Evolutionary conservation across 805 yeast species (phyloP).

Genomic region (Cyberlindnera suaveolens): DNA sequence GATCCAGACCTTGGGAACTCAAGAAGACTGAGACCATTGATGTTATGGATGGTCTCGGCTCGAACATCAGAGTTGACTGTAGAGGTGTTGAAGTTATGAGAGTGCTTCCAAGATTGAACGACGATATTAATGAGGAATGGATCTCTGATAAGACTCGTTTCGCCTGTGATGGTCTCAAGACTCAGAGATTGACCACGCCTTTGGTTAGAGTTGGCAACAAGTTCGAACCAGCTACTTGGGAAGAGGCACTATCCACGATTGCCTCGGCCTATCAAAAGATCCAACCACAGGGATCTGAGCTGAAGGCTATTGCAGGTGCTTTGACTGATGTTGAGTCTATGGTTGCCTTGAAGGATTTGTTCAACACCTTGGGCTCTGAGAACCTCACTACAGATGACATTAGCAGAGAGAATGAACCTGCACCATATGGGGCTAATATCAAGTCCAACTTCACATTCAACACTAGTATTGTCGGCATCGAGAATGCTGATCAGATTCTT

Average conservation of each 20-base stretch:
- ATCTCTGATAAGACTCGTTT: slow-evolving; percentile 82
- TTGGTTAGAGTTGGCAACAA: slow-evolving; percentile 62
- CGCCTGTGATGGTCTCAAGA: slow-evolving; percentile 79
- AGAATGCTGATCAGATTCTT: slow-evolving; percentile 75
- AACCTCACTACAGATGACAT: slow-evolving; percentile 69
- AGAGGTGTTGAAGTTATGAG: slow-evolving; percentile 86
- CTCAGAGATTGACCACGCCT: slow-evolving; percentile 81
- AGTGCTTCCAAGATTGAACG: slow-evolving; percentile 79
- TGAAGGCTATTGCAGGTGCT: slow-evolving; percentile 80
- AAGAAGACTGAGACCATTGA: slow-evolving; percentile 84
- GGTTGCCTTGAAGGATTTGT: slow-evolving; percentile 75
- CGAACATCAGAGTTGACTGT: slow-evolving; percentile 78
- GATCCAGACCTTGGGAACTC: slow-evolving; percentile 90
- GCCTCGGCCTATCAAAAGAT: slow-evolving; percentile 53
- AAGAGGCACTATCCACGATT: slow-evolving; percentile 69
- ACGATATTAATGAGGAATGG: slow-evolving; percentile 88
- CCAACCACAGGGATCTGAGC: slow-evolving; percentile 59
- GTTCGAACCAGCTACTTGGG: slow-evolving; percentile 79
- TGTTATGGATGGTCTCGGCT: slow-evolving; percentile 78
- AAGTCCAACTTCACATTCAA: slow-evolving; percentile 78
- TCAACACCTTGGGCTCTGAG: slow-evolving; percentile 74
- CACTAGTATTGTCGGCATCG: slow-evolving; percentile 72
- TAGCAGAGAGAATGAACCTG: slow-evolving; percentile 36
- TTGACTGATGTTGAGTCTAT: slow-evolving; percentile 76
- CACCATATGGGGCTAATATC: slow-evolving; percentile 63